These are phyloP conservation scores for Carex myosuroides DNA, from an alignment of 176 grass and related monocot species.

Conservation along the genomic window DNA sequence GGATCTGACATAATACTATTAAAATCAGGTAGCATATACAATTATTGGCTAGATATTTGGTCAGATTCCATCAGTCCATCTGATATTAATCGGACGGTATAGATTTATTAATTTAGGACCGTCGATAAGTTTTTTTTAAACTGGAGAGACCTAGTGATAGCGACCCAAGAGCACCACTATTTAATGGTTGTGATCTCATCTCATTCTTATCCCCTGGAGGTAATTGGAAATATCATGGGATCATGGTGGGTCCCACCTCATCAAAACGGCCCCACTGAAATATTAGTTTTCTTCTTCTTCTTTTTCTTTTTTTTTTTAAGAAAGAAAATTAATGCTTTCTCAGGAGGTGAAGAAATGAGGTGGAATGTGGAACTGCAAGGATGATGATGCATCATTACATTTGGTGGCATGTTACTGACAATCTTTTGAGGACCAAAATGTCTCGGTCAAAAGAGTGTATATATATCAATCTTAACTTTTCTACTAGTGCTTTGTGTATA, in stretches of 20 bases:
- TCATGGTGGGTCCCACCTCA: background rate
- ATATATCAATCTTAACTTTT: background rate
- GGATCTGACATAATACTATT: slow-evolving; percentile 4
- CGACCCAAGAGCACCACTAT: background rate
- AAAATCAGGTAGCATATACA: background rate
- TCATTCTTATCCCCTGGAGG: slow-evolving; percentile 1
- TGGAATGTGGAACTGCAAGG: background rate
- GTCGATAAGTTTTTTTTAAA: background rate
- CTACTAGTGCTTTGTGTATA: background rate
- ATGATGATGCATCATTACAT: slow-evolving; percentile 3
- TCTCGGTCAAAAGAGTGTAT: background rate
- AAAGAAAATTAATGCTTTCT: background rate
- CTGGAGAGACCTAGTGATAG: background rate
- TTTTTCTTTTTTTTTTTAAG: too few relatives aligned
- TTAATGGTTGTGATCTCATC: background rate
- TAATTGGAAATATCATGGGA: slow-evolving; percentile 8
- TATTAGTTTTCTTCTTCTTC: background rate
- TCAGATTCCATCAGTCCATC: background rate
- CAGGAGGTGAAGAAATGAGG: background rate
- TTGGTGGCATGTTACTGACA: background rate
- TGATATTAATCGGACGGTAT: background rate
- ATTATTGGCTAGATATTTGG: background rate
- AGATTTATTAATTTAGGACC: background rate
- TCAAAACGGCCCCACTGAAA: background rate
- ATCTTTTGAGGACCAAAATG: background rate